Base-by-base conservation (phyloP, 352 stramenopile species). In the Phytophthora cryptogea region DNA sequence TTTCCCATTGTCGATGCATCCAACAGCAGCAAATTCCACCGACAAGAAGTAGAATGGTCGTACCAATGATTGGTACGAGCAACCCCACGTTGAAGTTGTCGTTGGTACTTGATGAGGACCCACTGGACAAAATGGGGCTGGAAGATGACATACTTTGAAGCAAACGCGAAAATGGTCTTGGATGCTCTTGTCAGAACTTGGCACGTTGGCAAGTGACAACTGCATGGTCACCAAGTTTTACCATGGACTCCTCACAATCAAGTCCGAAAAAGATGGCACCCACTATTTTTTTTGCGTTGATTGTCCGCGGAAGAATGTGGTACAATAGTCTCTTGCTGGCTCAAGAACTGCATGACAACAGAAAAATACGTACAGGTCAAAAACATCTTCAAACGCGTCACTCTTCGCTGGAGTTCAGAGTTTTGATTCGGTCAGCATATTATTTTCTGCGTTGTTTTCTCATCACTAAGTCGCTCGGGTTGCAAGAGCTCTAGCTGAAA, bases 1-100 rank as follows among this genome's bases (percentile, higher is more conserved):
- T 64, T 6, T 44, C n/a, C 46, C 61, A 69, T 16, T 69, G 33
- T 9, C 61, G 41, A n/a, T 41, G 46, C 61, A 65, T 64, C 39
- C 61, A 69, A 28, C 47, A 69, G 35, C 61, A 69, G 33, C 61
- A 65, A 33, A 47, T 20, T 5, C 54, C 54, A 33, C 61, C 61
- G n/a, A 70, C 4, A 1, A 70, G 47, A 31, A 70, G 48, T 32
- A 70, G 39, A 8, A 61, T 20, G 0, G 43, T n/a, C 3, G 40
- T 54, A 13, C 48, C 48, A 46, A 70, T 62, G 36, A 70, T 66
- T 26, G 62, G 55, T 5, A 70, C 36, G 0, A 70, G 32, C 13
- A 70, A 49, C 13, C 36, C 48, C 42, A 62, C 30, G 5, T 66
- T 61, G 43, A 51, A 70, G n/a, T 39, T 42, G 4, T 10, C 47